phyloP scores from a whole-genome alignment of 345 rosid species.

The Turritis glabra region DNA sequence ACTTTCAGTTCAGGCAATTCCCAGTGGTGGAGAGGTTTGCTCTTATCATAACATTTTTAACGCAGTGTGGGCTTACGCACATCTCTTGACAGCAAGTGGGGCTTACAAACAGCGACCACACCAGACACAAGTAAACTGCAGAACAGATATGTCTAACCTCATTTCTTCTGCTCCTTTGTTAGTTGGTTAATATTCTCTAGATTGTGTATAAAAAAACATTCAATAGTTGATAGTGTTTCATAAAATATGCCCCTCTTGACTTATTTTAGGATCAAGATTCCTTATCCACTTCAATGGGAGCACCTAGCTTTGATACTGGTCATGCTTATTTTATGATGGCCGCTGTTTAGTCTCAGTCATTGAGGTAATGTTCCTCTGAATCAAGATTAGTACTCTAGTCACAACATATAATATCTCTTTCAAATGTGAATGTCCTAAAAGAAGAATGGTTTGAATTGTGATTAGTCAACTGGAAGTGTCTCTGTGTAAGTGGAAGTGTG shows the following conservation, averaged over 20 bases:
- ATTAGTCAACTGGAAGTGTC: conserved; percentile 87
- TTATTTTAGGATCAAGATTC: conserved; percentile 75
- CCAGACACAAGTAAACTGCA: conserved; percentile 75
- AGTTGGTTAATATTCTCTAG: conserved; percentile 15
- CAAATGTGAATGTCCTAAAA: conserved; percentile 1
- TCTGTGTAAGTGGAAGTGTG: conserved; percentile 56
- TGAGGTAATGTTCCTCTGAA: conserved; percentile 54
- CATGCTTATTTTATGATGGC: conserved; percentile 99
- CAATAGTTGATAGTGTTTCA: neutral
- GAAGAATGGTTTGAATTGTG: conserved; percentile 7
- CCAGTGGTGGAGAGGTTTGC: conserved; percentile 91
- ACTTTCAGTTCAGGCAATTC: conserved; percentile 56
- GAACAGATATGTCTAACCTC: conserved; percentile 95
- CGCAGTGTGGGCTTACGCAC: conserved; percentile 97
- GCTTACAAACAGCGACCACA: conserved; percentile 89
- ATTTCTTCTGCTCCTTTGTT: conserved; percentile 99
- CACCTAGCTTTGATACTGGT: conserved; percentile 96
- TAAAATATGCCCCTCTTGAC: neutral
- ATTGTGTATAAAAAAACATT: neutral
- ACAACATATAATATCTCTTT: neutral
- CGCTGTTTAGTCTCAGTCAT: conserved; percentile 87
- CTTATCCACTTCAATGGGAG: conserved; percentile 99
- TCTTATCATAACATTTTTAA: conserved; percentile 69
- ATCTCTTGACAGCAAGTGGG: conserved; percentile 93
- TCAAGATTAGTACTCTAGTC: neutral